Percentiles rank a stretch among this genome's conserved stretches.
These are phyloP conservation scores for Lactuca saligna DNA, from an alignment of 129 eudicot genomes.

Conservation along the genomic window DNA sequence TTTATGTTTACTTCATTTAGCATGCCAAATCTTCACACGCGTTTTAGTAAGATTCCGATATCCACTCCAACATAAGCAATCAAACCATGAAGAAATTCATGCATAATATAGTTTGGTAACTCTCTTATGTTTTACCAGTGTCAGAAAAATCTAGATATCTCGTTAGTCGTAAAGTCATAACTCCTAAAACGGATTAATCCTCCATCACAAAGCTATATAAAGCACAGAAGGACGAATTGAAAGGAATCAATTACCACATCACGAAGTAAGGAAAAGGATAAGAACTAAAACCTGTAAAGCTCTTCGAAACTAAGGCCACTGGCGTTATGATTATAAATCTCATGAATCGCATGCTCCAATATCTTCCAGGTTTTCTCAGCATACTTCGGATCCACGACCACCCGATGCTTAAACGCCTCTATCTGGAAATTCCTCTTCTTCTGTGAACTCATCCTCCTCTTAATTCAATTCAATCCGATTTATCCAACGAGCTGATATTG, in stretches of 20 bases:
- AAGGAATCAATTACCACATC: neutral
- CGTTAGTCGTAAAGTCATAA: neutral
- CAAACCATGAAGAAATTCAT: neutral
- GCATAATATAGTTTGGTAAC: neutral
- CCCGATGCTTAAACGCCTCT: conserved; percentile 58
- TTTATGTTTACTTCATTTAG: conserved; percentile 1
- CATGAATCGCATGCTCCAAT: conserved; percentile 64
- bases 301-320: conserved; percentile 57
- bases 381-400: conserved; percentile 63
- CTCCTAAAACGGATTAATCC: conserved; percentile 5
- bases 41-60: conserved; percentile 1
- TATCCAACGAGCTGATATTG: conserved; percentile 6
- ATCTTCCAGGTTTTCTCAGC: conserved; percentile 66
- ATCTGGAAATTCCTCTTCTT: conserved; percentile 59
- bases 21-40: neutral
- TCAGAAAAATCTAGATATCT: conserved; percentile 1
- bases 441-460: conserved; percentile 48
- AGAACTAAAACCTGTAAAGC: conserved; percentile 50
- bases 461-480: conserved; percentile 15
- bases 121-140: neutral
- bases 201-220: conserved; percentile 10
- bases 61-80: conserved; percentile 10
- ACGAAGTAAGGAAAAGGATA: neutral
- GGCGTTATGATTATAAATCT: conserved; percentile 63
- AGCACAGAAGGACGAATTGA: neutral